Percentiles rank a stretch among this genome's conserved stretches.
Conservation (phyloP, 257 asterid species). For the Solanum piurae region DNA sequence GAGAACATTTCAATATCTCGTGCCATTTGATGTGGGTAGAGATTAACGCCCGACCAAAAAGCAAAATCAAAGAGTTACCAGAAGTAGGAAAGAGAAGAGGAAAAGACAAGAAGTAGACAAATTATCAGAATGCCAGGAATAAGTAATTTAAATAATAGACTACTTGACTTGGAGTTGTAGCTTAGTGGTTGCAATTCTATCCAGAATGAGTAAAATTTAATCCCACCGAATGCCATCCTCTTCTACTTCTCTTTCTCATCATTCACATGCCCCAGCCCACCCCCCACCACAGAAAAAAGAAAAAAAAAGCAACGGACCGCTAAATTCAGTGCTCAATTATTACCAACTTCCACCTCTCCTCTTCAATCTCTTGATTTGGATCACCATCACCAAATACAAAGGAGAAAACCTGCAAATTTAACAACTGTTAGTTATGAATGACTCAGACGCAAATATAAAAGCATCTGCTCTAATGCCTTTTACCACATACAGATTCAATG, state of each 20-base stretch:
- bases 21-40: neutral
- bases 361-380: constrained; percentile 99
- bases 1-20: neutral
- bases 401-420: constrained; percentile 71
- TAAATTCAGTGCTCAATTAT: constrained; percentile 74
- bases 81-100: neutral
- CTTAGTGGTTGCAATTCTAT: neutral
- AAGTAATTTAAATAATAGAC: neutral
- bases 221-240: neutral
- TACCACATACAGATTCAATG: constrained; percentile 77
- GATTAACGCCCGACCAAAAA: neutral
- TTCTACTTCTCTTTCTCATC: neutral
- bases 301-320: constrained; percentile 61
- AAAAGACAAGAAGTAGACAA: neutral
- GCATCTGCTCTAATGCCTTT: neutral
- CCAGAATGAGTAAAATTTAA: neutral
- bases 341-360: constrained; percentile 99
- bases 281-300: neutral
- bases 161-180: neutral
- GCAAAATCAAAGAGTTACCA: neutral
- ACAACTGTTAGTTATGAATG: neutral
- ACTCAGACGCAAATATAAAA: constrained; percentile 8
- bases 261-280: neutral
- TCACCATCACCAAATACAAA: constrained; percentile 99
- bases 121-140: neutral